Percentiles rank a stretch among this genome's conserved stretches.
phyloP scores from a whole-genome alignment of 768 basidiomycete genomes.

The Bullera alba region DNA sequence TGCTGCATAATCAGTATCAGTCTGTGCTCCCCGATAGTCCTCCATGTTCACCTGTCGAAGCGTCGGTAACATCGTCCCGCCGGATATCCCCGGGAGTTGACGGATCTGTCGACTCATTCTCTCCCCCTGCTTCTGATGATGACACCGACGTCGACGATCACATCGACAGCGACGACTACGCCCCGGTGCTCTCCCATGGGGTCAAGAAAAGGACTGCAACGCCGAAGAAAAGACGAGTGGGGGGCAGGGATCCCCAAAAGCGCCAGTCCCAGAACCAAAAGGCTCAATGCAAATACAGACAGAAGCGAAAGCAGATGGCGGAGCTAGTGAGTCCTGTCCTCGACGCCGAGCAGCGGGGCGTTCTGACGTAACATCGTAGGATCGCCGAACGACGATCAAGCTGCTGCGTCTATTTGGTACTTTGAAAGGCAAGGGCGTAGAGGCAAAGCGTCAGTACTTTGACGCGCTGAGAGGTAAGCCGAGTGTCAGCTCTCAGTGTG shows the following conservation, averaged over 20 bases:
- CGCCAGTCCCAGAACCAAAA: slow-evolving; percentile 3
- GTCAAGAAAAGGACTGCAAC: not conserved
- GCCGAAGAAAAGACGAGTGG: not conserved
- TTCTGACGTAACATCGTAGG: not conserved
- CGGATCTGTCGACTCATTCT: not conserved
- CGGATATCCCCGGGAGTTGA: not conserved
- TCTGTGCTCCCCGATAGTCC: too few species aligned
- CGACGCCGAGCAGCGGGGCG: not conserved
- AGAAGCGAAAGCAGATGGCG: not conserved
- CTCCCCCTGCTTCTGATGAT: not conserved
- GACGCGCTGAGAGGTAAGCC: too few species aligned
- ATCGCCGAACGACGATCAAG: too few species aligned
- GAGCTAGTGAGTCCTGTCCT: slow-evolving; percentile 3
- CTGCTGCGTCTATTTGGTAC: too few species aligned
- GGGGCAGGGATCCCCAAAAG: not conserved
- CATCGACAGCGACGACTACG: not conserved
- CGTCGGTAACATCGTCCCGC: not conserved
- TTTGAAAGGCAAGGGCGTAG: too few species aligned
- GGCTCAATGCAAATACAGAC: slow-evolving; percentile 7
- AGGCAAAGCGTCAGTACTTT: too few species aligned
- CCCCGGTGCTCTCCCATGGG: not conserved
- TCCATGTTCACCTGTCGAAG: not conserved
- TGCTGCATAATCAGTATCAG: too few species aligned
- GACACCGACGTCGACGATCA: not conserved
- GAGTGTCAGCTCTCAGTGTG: too few species aligned